Base-by-base conservation (phyloP, 2,329 filamentous ascomycete species). In the Monosporascus sp. region DNA sequence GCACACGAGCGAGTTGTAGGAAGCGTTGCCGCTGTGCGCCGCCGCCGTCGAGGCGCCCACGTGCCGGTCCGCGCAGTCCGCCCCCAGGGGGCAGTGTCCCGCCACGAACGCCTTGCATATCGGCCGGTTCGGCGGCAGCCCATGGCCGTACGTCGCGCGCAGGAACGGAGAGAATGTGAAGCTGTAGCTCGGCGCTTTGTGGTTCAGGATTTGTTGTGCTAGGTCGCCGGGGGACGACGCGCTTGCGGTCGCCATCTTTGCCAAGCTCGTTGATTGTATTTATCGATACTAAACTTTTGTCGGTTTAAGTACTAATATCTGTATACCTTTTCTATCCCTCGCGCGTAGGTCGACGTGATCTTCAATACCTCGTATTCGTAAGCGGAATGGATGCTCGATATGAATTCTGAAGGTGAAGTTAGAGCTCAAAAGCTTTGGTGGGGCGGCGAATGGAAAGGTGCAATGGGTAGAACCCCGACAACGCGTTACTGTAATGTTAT, bases 121-220 rank as follows among this genome's bases (percentile, higher is more conserved):
- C 44, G 92, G 90, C 0, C 88, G 83, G 69, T 89, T 85, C 38
- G 87, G 82, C 22, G 89, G 84, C 50, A 96, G 85, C 59, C 89
- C 88, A 72, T 95, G 92, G 58, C 91, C 86, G 72, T 94, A 91
- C 60, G 88, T 91, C 57, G 85, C 78, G 60, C 87, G 87, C 38
- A 96, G 84, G 74, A 96, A 96, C 47, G 90, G 87, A 35, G 84
- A 86, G 79, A 97, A 96, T 70, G 82, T 83, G 78, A 97, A 96
- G 62, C 77, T 82, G 74, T 89, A 88, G 55, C 69, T 63, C 5
- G 78, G 76, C 5, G 78, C 71, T 54, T 74, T 70, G 71, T 84
- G 84, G 54, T 78, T 72, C 62, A 87, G 80, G 68, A 87, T 82
- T 52, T 73, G 70, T 48, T 69, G 63, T 27, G 73, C 71, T 47